Evolutionary conservation across 441 rosid genomes (phyloP), one percentile per base, ranked within the genome.

Genomic region (Biscutella auriculata): DNA sequence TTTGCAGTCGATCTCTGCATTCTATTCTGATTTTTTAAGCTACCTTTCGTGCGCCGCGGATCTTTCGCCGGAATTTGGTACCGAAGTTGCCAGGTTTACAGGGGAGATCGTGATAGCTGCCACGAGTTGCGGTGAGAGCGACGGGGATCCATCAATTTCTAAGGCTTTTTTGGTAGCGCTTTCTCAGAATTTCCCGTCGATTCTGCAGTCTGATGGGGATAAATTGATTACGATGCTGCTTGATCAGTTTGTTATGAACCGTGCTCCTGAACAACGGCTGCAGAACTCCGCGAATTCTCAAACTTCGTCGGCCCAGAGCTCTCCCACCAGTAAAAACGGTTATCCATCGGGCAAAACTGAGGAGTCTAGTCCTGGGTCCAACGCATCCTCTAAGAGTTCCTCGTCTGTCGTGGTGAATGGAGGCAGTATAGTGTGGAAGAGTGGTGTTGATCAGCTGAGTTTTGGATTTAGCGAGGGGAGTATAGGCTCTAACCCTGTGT

Each of bases 91-190:
- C 14, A 82, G 62, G 53, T 62, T 79, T 58, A 60, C 52, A 44
- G 97, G 97, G 5, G 91, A 84, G 36, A 89, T 82, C 9, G 77
- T 93, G 53, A 52, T 81, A 35, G 60, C 68, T 11, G 82, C 88
- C 10, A 61, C 85, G 49, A 61, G 61, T 41, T 63, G 74, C 37
- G 64, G 51, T 1, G 74, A 60, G 34, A 61, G 66, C 43, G 63
- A 44, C 14, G 78, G 77, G 3, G 78, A 77, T 68, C 56, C 67
- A 8, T 74, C 63, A 25, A 80, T 83, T 50, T 65, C 85, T 9
- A 83, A 74, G 74, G 85, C 75, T 27, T 93, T 85, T 62, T 54
- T 87, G 65, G 66, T 77, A 16, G 85, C 96, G 6, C 76, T 87
- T 44, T 74, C 96, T n/a, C 76, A 73, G 69, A 73, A 76, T 68